These are phyloP conservation scores for Colletotrichum costaricense DNA, from an alignment of 2,329 filamentous ascomycete species.

Conservation along the genomic window DNA sequence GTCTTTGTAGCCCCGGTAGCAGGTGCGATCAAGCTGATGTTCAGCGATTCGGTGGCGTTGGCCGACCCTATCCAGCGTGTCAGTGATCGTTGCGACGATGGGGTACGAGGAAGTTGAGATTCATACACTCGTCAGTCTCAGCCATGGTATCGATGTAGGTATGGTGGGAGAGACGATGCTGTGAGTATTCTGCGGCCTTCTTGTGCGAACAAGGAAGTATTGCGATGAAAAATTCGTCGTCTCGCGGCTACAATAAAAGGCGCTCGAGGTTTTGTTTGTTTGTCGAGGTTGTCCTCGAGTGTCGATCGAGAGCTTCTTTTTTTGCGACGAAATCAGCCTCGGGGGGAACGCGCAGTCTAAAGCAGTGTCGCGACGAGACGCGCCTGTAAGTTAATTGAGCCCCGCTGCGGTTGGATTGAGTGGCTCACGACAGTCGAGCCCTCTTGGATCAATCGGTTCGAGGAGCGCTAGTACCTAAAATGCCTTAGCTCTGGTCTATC, in stretches of 20 bases:
- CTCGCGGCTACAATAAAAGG: background rate
- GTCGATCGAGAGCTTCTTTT: background rate
- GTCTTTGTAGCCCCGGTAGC: conserved; percentile 63
- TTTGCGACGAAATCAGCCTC: conserved; percentile 14
- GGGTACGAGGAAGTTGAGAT: background rate
- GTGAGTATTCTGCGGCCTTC: background rate
- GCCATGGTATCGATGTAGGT: conserved; percentile 19
- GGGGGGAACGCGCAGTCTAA: conserved; percentile 18
- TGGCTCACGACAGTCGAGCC: conserved; percentile 23
- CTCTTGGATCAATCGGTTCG: background rate
- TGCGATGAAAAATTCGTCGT: background rate
- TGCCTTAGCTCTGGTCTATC: background rate
- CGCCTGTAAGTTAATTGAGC: background rate
- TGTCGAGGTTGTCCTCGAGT: background rate
- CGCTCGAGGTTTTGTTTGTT: background rate
- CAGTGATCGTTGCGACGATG: background rate
- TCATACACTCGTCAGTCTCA: conserved; percentile 29
- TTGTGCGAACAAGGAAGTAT: background rate
- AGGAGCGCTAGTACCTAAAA: conserved; percentile 12
- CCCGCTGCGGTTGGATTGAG: conserved; percentile 10
- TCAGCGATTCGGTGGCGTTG: conserved; percentile 71
- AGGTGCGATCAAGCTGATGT: conserved; percentile 68
- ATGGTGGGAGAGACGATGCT: too few relatives aligned
- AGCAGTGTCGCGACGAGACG: conserved; percentile 25
- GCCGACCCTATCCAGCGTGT: conserved; percentile 60